Evolutionary conservation across 305 asterid genomes (phyloP), one percentile per base, ranked within the genome.

Genomic region (Salvia sclarea): DNA sequence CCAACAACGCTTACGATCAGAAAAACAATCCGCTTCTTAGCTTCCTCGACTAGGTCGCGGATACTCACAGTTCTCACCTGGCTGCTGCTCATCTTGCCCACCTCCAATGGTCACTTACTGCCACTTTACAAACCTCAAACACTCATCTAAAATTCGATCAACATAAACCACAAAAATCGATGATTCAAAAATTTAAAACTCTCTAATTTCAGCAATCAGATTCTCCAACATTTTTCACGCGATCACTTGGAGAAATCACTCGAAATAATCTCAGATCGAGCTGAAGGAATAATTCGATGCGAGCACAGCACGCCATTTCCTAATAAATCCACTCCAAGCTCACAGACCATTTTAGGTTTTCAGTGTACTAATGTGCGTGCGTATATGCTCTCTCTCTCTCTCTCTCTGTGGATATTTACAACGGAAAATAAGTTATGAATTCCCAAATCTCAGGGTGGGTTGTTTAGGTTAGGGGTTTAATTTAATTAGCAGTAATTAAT

Each of bases 31-130:
- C 90, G 81, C 75, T 82, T 85, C 80, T 80, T 85, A 73, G 90
- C 90, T 73, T 85, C 90, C 48, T 85, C 90, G 58, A 73, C 77
- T 16, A 85, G 79, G 79, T 82, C 90, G 50, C 82, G 77, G 61
- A 79, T 56, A 49, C 72, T 70, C 81, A 55, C 86, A 13, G 59
- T 40, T 62, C 66, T 83, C 61, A 73, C 74, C 76, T 64, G 83
- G 61, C 57, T 52, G 72, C 75, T 62, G 82, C 86, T 83, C 88
- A 85, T 85, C 79, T 70, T 40, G 41, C 79, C 40, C 57, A 64
- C 69, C 72, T 56, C 66, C 73, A 47, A 64, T 52, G 48, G 17
- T 20, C 37, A 59, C 66, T 37, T 21, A 60, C 71, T 61, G 47
- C 68, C 68, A 73, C 72, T 59, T 33, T 57, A 28, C 76, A 37